These are phyloP conservation scores for Tetracladium maxilliforme DNA, from an alignment of 2,329 filamentous ascomycete species.

Conservation along the genomic window DNA sequence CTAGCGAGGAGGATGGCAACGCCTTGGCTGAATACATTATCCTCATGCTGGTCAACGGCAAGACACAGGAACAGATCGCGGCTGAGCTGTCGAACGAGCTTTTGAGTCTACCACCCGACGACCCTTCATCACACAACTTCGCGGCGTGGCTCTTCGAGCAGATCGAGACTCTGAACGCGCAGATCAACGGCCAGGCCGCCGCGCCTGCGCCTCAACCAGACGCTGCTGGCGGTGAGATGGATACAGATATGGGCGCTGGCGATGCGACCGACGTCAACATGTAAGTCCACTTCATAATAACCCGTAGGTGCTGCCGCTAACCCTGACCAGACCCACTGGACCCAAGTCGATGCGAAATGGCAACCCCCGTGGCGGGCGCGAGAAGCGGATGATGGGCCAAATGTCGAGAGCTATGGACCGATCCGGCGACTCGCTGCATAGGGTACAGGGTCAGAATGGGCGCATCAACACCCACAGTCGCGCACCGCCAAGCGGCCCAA, in stretches of 20 bases:
- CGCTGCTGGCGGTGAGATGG: constrained; percentile 29
- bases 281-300: too few species aligned
- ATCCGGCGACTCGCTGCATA: constrained; percentile 62
- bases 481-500: constrained; percentile 56
- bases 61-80: constrained; percentile 80
- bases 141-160: constrained; percentile 89
- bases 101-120: constrained; percentile 67
- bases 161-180: constrained; percentile 51
- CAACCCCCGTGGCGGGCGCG: constrained; percentile 44
- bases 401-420: constrained; percentile 75
- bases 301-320: too few species aligned
- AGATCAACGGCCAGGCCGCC: constrained; percentile 35
- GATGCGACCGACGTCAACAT: constrained; percentile 9
- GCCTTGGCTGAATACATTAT: constrained; percentile 93
- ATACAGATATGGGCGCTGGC: constrained; percentile 59
- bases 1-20: constrained; percentile 58
- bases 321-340: constrained; percentile 68
- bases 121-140: constrained; percentile 70
- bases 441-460: constrained; percentile 61
- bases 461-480: constrained; percentile 69
- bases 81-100: constrained; percentile 79
- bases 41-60: constrained; percentile 92
- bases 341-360: constrained; percentile 88
- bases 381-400: constrained; percentile 75
- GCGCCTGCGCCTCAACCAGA: constrained; percentile 8